A percentile compares a stretch with the other conserved stretches of the same genome.
Evolutionary conservation across 176 grass and related monocot species (phyloP).

Genomic region (Dactylis glomerata): DNA sequence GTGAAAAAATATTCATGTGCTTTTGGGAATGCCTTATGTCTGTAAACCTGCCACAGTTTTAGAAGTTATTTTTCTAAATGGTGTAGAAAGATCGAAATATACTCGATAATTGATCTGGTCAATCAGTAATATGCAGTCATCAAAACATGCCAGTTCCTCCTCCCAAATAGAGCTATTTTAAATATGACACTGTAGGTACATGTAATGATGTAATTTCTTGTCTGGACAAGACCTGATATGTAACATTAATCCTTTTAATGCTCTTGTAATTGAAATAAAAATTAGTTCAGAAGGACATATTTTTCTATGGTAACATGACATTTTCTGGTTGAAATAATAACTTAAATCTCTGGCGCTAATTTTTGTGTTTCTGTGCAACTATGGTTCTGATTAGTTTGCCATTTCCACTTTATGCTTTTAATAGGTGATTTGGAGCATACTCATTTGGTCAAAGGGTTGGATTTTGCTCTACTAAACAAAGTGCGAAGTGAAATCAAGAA

Average conservation of each 20-base stretch:
- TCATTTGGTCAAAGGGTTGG: conserved; percentile 98
- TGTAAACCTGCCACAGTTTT: not conserved
- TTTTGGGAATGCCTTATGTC: not conserved
- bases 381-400: conserved; percentile 9
- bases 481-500: conserved; percentile 98
- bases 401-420: conserved; percentile 36
- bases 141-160: not conserved
- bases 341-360: conserved; percentile 1
- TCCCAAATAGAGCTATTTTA: not conserved
- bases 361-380: not conserved
- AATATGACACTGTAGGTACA: not conserved
- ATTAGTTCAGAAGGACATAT: not conserved
- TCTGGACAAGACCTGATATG: not conserved
- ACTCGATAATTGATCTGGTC: conserved; percentile 1
- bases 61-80: not conserved
- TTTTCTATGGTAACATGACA: conserved; percentile 24
- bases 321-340: not conserved
- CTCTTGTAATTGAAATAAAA: conserved; percentile 1
- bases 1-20: not conserved
- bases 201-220: not conserved
- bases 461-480: conserved; percentile 99
- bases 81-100: conserved; percentile 8
- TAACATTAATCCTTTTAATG: not conserved
- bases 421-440: conserved; percentile 97
- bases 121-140: not conserved